phyloP scores from a whole-genome alignment of 257 asterid species.

The Eucommia ulmoides region DNA sequence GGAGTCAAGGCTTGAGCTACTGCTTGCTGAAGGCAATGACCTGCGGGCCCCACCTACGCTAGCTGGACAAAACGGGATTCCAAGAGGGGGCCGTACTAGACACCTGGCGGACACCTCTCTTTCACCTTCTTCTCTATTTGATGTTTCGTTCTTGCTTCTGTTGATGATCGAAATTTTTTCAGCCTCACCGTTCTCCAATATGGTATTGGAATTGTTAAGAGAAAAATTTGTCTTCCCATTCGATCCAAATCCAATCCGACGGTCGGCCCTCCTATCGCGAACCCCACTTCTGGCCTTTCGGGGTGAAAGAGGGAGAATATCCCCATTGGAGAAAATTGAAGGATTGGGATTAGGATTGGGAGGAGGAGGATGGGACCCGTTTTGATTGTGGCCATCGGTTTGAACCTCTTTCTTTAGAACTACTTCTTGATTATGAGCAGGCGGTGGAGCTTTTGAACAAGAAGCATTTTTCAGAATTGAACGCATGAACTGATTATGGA shows the following conservation, averaged over 20 bases:
- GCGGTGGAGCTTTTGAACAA: slow-evolving; percentile 51
- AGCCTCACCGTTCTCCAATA: slow-evolving; percentile 51
- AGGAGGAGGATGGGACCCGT: slow-evolving; percentile 41
- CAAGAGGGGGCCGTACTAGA: slow-evolving; percentile 71
- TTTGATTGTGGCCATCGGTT: slow-evolving; percentile 32
- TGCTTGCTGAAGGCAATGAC: slow-evolving; percentile 29
- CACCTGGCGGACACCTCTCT: slow-evolving; percentile 36
- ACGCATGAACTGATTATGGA: slow-evolving; percentile 73
- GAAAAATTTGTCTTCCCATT: slow-evolving; percentile 35
- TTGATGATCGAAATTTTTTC: slow-evolving; percentile 32
- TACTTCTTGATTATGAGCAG: slow-evolving; percentile 18
- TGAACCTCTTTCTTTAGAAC: slow-evolving; percentile 34
- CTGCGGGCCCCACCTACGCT: slow-evolving; percentile 64
- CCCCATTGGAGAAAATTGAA: slow-evolving; percentile 52
- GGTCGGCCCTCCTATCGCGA: slow-evolving; percentile 60
- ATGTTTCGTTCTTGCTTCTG: slow-evolving; percentile 24
- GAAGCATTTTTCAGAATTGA: slow-evolving; percentile 62
- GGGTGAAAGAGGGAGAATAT: slow-evolving; percentile 50
- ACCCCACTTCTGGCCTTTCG: slow-evolving; percentile 42
- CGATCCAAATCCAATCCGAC: slow-evolving; percentile 41
- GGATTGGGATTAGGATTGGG: slow-evolving; percentile 28
- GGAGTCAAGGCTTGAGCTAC: slow-evolving; percentile 32
- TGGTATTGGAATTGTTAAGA: slow-evolving; percentile 23
- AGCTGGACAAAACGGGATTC: slow-evolving; percentile 54
- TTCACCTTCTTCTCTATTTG: slow-evolving; percentile 26